Conservation (phyloP, 306 rosid species). For the Dryas octopetala region DNA sequence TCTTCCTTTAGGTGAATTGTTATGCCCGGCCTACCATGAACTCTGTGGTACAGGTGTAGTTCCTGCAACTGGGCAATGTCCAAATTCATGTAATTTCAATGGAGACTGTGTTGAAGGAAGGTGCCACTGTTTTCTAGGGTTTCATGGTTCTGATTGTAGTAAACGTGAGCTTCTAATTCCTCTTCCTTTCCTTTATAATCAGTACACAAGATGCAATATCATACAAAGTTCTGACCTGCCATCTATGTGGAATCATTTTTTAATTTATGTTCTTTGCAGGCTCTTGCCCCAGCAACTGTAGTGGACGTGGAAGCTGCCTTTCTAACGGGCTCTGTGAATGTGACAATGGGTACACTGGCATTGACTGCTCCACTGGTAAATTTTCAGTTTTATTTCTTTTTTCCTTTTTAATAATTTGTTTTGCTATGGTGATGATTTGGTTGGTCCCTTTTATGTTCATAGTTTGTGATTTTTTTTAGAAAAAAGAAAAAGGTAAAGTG, state of each 20-base stretch:
- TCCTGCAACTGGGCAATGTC: conserved; percentile 64
- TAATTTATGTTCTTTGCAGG: conserved; percentile 42
- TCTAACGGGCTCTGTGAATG: conserved; percentile 85
- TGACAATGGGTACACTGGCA: conserved; percentile 73
- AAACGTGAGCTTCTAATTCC: conserved; percentile 59
- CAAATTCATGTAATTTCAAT: conserved; percentile 69
- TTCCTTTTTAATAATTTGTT: neutral
- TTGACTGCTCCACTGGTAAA: conserved; percentile 93
- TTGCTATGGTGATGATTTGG: neutral
- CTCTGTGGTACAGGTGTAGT: conserved; percentile 60
- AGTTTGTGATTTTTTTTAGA: too few relatives aligned
- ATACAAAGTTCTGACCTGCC: neutral
- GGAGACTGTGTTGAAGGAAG: conserved; percentile 94
- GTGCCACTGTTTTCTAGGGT: conserved; percentile 84
- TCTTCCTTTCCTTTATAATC: conserved; percentile 8
- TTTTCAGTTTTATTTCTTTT: neutral
- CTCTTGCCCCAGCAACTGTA: conserved; percentile 70
- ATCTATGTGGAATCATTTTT: conserved; percentile 13
- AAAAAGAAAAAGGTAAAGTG: too few relatives aligned
- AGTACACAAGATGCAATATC: conserved; percentile 4
- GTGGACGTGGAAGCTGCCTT: conserved; percentile 75
- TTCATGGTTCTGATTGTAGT: conserved; percentile 77
- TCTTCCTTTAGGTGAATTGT: conserved; percentile 60
- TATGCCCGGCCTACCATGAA: conserved; percentile 86
- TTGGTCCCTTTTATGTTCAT: neutral